Evolutionary conservation across 345 rosid genomes (phyloP).

Genomic region (Stellera chamaejasme): DNA sequence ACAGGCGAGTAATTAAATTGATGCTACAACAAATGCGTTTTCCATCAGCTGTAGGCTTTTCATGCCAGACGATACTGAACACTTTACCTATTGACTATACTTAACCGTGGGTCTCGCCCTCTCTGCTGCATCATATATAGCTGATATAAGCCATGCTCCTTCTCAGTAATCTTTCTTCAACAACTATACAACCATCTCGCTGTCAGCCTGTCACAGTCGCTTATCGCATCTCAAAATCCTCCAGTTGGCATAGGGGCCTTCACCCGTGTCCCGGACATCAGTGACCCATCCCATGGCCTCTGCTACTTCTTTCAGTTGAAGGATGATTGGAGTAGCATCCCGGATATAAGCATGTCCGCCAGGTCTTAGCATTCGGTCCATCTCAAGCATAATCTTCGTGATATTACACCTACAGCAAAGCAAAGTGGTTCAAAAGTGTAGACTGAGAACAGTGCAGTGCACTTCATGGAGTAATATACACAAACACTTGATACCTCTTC

Average conservation of each 20-base stretch:
- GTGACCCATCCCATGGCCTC: constrained; percentile 44
- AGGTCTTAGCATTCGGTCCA: constrained; percentile 55
- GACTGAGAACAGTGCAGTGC: neutral
- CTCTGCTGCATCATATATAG: no score
- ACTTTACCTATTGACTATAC: no score
- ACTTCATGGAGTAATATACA: no score
- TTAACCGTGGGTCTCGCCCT: no score
- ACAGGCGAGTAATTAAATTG: no score
- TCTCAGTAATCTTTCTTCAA: neutral
- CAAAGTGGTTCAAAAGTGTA: no score
- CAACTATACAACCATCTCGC: neutral
- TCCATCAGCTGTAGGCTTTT: no score
- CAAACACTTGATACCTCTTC: constrained; percentile 28
- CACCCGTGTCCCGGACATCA: constrained; percentile 37
- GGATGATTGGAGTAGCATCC: constrained; percentile 39
- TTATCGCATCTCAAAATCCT: constrained; percentile 52
- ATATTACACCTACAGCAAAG: constrained; percentile 36
- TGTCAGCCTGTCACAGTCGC: constrained; percentile 23
- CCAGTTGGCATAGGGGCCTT: constrained; percentile 60
- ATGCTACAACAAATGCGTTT: no score
- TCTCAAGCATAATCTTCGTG: constrained; percentile 51
- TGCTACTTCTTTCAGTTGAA: constrained; percentile 36
- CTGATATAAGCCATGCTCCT: neutral
- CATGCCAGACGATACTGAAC: no score
- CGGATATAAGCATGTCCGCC: constrained; percentile 47